These are phyloP conservation scores for Grosmannia huntii DNA, from an alignment of 2,329 filamentous ascomycete species.

Conservation along the genomic window DNA sequence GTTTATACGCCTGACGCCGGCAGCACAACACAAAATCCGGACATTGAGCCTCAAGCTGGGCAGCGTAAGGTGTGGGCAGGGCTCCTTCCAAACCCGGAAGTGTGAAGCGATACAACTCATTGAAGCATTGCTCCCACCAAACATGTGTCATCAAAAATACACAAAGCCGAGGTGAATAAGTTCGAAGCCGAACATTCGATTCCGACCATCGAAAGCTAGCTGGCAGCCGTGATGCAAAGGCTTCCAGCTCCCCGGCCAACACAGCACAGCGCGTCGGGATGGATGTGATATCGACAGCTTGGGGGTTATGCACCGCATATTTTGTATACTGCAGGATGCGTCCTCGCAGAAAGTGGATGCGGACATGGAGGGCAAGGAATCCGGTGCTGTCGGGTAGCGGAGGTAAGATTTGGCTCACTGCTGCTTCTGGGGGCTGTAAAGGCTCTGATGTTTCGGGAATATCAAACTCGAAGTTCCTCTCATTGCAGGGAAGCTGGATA, in stretches of 20 bases:
- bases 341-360: slow-evolving; percentile 41
- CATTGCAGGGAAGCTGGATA: slow-evolving; percentile 35
- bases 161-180: slow-evolving; percentile 43
- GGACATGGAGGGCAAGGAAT: slow-evolving; percentile 42
- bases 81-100: slow-evolving; percentile 39
- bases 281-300: slow-evolving; percentile 6
- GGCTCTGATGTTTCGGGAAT: slow-evolving; percentile 41
- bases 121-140: slow-evolving; percentile 46
- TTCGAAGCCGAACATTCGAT: slow-evolving; percentile 39
- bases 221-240: slow-evolving; percentile 40
- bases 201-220: slow-evolving; percentile 46
- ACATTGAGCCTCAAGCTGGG: slow-evolving; percentile 25
- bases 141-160: slow-evolving; percentile 48
- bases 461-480: slow-evolving; percentile 42
- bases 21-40: slow-evolving; percentile 34
- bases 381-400: slow-evolving; percentile 40
- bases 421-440: slow-evolving; percentile 28
- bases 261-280: slow-evolving; percentile 33
- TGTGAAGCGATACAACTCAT: slow-evolving; percentile 42
- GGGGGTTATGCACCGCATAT: slow-evolving; percentile 15
- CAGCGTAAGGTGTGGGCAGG: slow-evolving; percentile 29
- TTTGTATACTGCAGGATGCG: slow-evolving; percentile 42
- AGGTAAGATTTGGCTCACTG: slow-evolving; percentile 26
- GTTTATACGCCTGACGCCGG: slow-evolving; percentile 37
- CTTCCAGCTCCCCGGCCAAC: slow-evolving; percentile 30